phyloP scores from a whole-genome alignment of 202 grass and related monocot genomes.

The Setaria italica region DNA sequence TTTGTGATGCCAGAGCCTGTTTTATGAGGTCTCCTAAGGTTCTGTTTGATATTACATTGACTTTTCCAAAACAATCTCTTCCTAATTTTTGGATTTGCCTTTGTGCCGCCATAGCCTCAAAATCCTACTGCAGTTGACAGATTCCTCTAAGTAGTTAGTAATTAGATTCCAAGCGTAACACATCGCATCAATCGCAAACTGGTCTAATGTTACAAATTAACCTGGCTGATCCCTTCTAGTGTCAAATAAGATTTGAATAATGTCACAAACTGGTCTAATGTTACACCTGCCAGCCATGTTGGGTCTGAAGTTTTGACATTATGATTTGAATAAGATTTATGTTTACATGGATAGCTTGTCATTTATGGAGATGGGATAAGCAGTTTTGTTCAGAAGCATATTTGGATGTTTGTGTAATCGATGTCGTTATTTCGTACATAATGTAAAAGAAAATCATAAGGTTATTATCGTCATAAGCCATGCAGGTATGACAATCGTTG shows the following conservation, averaged over 20 bases:
- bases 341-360: background rate
- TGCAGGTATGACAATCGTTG: background rate
- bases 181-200: background rate
- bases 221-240: background rate
- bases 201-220: constrained; percentile 18
- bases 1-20: background rate
- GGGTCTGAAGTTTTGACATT: background rate
- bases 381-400: background rate
- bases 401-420: background rate
- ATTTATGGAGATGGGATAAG: background rate
- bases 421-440: background rate
- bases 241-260: background rate
- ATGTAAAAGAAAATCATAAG: background rate
- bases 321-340: background rate
- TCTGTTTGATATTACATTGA: background rate
- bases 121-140: background rate
- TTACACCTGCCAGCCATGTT: background rate
- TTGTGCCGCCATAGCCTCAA: background rate
- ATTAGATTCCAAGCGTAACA: background rate
- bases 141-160: background rate
- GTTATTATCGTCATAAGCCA: background rate
- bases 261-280: too few species aligned
- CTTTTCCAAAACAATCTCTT: background rate
- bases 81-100: background rate
- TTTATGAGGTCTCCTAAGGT: background rate